phyloP scores from a whole-genome alignment of 1,139 yeast genomes.

The Hyphopichia wangnamkhiaoensis region DNA sequence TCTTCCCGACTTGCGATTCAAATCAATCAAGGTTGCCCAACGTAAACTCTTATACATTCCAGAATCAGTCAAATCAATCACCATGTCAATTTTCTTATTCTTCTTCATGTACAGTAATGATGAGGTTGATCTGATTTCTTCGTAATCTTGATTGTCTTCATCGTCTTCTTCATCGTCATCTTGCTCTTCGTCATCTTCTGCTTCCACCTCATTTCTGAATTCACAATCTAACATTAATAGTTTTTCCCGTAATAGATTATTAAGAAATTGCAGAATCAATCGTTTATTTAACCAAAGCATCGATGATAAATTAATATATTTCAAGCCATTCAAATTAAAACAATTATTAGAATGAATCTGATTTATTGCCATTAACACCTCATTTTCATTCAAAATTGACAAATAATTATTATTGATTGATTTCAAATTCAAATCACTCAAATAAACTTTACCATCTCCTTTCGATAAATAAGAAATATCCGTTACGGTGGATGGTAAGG shows the following conservation, averaged over 20 bases:
- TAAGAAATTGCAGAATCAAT: constrained; percentile 34
- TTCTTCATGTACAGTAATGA: constrained; percentile 7
- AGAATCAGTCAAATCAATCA: constrained; percentile 51
- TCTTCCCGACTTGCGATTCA: constrained; percentile 30
- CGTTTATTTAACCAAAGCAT: constrained; percentile 55
- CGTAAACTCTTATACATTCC: constrained; percentile 58
- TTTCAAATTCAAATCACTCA: constrained; percentile 45
- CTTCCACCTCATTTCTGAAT: constrained; percentile 8
- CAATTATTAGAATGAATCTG: constrained; percentile 18
- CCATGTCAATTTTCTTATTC: constrained; percentile 22
- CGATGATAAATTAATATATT: constrained; percentile 41
- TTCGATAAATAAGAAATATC: constrained; percentile 30
- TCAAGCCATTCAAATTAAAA: constrained; percentile 22
- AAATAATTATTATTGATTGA: constrained; percentile 37
- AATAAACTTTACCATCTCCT: constrained; percentile 42
- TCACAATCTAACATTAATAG: constrained; percentile 7
- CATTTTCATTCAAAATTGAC: constrained; percentile 35
- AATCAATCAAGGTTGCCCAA: constrained; percentile 53
- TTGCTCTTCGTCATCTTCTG: constrained; percentile 1
- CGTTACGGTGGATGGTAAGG: constrained; percentile 28
- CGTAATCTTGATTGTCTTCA: neutral
- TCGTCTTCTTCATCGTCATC: constrained; percentile 6
- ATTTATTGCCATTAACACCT: constrained; percentile 35
- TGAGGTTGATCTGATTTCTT: neutral
- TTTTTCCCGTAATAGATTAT: constrained; percentile 14